phyloP scores from a whole-genome alignment of 768 basidiomycete species.

The Hericium rajendrae region DNA sequence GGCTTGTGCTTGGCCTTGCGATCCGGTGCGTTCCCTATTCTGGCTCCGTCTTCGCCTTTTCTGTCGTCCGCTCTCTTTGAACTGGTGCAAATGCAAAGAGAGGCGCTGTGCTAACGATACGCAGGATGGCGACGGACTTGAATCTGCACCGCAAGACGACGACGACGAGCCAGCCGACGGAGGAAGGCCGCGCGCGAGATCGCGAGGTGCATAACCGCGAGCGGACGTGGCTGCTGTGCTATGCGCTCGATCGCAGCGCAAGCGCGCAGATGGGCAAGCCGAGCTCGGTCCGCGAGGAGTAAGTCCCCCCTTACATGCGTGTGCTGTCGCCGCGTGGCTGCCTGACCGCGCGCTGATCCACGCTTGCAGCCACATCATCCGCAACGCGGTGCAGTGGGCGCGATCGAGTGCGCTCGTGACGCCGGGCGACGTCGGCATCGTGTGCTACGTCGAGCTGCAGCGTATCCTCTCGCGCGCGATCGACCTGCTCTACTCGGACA shows the following conservation, averaged over 20 bases:
- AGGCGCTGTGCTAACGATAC: too few species aligned
- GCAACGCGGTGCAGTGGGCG: constrained; percentile 72
- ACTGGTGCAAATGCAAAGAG: too few species aligned
- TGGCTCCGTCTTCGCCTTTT: not conserved
- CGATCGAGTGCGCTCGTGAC: constrained; percentile 46
- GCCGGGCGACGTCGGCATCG: constrained; percentile 57
- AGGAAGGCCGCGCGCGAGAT: constrained; percentile 75
- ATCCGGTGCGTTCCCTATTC: constrained; percentile 42
- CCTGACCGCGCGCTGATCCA: constrained; percentile 3
- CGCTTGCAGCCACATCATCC: constrained; percentile 66
- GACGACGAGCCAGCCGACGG: constrained; percentile 48
- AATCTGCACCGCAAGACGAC: constrained; percentile 87
- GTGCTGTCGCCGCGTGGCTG: not conserved
- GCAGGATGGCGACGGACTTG: constrained; percentile 89
- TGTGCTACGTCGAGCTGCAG: constrained; percentile 79
- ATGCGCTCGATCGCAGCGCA: constrained; percentile 77
- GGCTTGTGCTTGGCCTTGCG: constrained; percentile 81
- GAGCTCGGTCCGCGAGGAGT: constrained; percentile 89
- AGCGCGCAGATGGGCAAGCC: constrained; percentile 98
- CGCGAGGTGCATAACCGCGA: constrained; percentile 89
- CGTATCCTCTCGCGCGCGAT: constrained; percentile 81
- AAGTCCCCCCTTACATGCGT: constrained; percentile 22
- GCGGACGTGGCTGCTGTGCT: constrained; percentile 88
- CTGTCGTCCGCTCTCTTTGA: not conserved
- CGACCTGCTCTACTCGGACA: constrained; percentile 83